Base-by-base conservation (phyloP, 2,329 filamentous ascomycete species). In the Canariomyces notabilis region DNA sequence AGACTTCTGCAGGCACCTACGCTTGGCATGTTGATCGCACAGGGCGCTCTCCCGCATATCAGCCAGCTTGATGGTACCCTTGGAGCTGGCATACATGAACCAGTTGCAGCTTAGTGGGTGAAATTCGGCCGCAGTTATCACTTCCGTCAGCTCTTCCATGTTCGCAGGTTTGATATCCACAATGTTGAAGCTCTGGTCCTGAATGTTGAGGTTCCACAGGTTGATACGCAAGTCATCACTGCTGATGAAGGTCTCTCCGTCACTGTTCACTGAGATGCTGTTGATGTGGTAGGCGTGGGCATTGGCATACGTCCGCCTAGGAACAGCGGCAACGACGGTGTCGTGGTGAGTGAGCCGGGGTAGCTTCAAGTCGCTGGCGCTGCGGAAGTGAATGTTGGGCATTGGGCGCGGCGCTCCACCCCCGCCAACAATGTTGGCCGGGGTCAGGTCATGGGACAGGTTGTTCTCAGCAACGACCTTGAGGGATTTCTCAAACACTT, bases 41-140 rank as follows among this genome's bases (percentile, higher is more conserved):
- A 98, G 74, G 22, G 93, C 93, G 62, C 89, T 95, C 74, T 96
- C 87, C 61, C 93, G 83, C 93, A 98, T 98, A 62, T 98, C 93
- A 38, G 93, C 93, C 59, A 98, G 76, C 72, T 98, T 98, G 72
- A 98, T 97, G 29, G 93, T 97, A 51, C 93, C 93, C 70, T 98
- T 98, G 49, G 90, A 96, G 68, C 91, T 97, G 59, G 93, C 93
- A 67, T 97, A 98, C 91, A 98, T 98, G 73, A 98, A 97, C 89
- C 89, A 95, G 70, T 98, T 97, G 77, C 93, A 98, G 74, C 90
- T 95, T 61, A 84, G 76, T 5, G 93, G 93, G 64, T 98, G 93
- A 62, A 98, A 98, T 64, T 98, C 93, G 44, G 93, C 93, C 34
- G 93, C 93, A 11, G 93, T 98, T 64, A 98, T 97, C 58, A 98